phyloP scores from a whole-genome alignment of 2,329 filamentous ascomycete genomes.

The Xylariaceae sp. region DNA sequence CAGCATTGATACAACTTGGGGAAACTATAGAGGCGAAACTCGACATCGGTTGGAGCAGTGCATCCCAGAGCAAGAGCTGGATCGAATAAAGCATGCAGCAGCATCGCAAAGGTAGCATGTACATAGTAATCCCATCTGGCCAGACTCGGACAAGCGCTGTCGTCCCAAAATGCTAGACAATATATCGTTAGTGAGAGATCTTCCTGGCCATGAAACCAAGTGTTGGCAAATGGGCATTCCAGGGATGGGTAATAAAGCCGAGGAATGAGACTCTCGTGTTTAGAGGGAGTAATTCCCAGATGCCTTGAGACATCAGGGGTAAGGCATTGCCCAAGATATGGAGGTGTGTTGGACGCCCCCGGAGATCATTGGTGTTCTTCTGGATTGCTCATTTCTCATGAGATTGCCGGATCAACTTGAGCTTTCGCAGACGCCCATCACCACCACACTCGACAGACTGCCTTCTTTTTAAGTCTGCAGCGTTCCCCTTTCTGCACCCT shows the following conservation, averaged over 20 bases:
- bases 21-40: slow-evolving; percentile 16
- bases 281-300: too few relatives aligned
- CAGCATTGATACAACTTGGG: slow-evolving; percentile 15
- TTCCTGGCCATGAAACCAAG: slow-evolving; percentile 12
- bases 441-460: slow-evolving; percentile 10
- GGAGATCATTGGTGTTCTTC: slow-evolving; percentile 22
- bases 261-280: slow-evolving; percentile 1
- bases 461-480: slow-evolving; percentile 21
- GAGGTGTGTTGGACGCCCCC: slow-evolving; percentile 26
- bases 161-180: slow-evolving; percentile 27
- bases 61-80: slow-evolving; percentile 17
- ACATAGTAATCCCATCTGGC: slow-evolving; percentile 26
- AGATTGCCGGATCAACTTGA: slow-evolving; percentile 20
- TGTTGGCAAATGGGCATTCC: background rate
- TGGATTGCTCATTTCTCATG: slow-evolving; percentile 33
- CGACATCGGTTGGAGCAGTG: slow-evolving; percentile 14
- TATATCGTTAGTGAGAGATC: slow-evolving; percentile 21
- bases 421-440: slow-evolving; percentile 9
- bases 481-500: slow-evolving; percentile 7
- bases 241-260: slow-evolving; percentile 10
- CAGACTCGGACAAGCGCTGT: slow-evolving; percentile 15
- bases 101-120: slow-evolving; percentile 23
- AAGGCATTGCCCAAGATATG: background rate
- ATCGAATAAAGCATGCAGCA: slow-evolving; percentile 15
- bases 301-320: slow-evolving; percentile 21